Percentiles rank a stretch among this genome's conserved stretches.
These are phyloP conservation scores for Kickxella alabastrina DNA, from an alignment of 192 early-diverging fungal species.

Conservation along the genomic window DNA sequence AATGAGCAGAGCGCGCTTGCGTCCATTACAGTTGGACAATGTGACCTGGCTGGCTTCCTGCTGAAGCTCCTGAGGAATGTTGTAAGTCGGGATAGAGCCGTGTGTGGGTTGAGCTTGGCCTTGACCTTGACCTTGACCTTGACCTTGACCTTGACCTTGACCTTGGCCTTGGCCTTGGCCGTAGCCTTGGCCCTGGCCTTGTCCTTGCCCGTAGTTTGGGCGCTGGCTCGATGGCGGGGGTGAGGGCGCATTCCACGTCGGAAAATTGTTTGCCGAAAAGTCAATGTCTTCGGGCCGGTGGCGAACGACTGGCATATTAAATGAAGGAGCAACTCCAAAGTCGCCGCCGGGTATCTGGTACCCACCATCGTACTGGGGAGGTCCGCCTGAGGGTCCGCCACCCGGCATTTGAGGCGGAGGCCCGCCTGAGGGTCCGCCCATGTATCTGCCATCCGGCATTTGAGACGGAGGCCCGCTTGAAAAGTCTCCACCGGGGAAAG, in stretches of 20 bases:
- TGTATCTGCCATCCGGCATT: slow-evolving; percentile 20
- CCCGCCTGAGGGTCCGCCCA: not conserved
- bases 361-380: slow-evolving; percentile 4
- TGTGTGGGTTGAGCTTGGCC: slow-evolving; percentile 17
- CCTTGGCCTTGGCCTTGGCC: slow-evolving; percentile 11
- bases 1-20: slow-evolving; percentile 80
- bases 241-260: slow-evolving; percentile 28
- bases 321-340: slow-evolving; percentile 19
- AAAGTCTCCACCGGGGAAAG: slow-evolving; percentile 5
- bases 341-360: slow-evolving; percentile 16
- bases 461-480: not conserved
- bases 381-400: no score
- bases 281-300: slow-evolving; percentile 44
- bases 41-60: slow-evolving; percentile 45
- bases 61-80: slow-evolving; percentile 46
- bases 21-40: slow-evolving; percentile 55
- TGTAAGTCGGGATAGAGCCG: slow-evolving; percentile 44
- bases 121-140: no score
- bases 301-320: slow-evolving; percentile 39
- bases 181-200: slow-evolving; percentile 7
- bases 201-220: no score
- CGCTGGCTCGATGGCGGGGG: slow-evolving; percentile 8
- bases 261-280: slow-evolving; percentile 43
- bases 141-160: no score
- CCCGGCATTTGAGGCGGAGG: slow-evolving; percentile 1